Conservation (phyloP, 106 monocot genomes). For the Chionographis japonica region DNA sequence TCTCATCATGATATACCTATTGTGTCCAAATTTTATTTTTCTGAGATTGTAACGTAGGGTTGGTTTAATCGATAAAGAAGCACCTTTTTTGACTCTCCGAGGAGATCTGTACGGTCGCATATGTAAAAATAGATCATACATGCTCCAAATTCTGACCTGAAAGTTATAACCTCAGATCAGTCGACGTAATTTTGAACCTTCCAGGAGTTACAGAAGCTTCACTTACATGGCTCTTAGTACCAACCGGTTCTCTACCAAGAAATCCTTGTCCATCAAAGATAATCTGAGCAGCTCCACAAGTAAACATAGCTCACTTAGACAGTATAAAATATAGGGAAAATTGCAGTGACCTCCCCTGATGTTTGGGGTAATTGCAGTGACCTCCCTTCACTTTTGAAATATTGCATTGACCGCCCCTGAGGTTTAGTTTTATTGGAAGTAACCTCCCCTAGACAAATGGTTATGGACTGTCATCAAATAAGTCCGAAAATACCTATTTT, state of each 20-base stretch:
- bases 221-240: constrained; percentile 86
- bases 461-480: no score
- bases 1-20: neutral
- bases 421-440: no score
- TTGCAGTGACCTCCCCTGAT: no score
- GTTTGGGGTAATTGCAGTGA: no score
- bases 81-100: constrained; percentile 88
- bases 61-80: neutral
- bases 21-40: neutral
- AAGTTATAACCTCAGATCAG: constrained; percentile 10
- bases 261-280: constrained; percentile 62
- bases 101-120: constrained; percentile 79
- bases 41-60: neutral
- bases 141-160: constrained; percentile 90
- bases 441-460: no score
- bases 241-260: constrained; percentile 69
- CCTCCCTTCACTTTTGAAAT: no score
- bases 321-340: no score
- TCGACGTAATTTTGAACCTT: constrained; percentile 3
- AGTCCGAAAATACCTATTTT: no score
- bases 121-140: constrained; percentile 78
- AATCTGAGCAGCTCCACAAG: constrained; percentile 49
- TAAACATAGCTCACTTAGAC: no score
- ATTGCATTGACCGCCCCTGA: no score
- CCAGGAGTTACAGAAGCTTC: neutral